Evolutionary conservation across 345 rosid species (phyloP).

Genomic region (Isatis tinctoria): DNA sequence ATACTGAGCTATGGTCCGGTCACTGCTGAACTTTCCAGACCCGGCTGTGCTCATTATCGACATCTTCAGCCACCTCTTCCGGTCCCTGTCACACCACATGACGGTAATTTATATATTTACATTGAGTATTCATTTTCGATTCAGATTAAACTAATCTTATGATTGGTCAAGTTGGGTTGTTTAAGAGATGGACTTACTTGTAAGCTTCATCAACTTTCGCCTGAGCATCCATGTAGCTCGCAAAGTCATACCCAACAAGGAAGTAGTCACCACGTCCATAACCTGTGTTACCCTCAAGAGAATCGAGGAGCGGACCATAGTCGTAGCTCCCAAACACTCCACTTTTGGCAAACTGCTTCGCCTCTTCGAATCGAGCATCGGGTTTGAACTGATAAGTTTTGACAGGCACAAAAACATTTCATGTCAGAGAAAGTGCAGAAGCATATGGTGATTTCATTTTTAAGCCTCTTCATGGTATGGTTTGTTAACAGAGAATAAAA

Average conservation of each 20-base stretch:
- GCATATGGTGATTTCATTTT: background rate
- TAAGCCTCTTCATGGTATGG: background rate
- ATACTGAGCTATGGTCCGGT: constrained; percentile 78
- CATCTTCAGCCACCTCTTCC: constrained; percentile 76
- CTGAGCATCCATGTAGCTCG: constrained; percentile 84
- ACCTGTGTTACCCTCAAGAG: constrained; percentile 89
- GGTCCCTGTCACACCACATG: constrained; percentile 52
- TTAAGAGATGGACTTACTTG: constrained; percentile 54
- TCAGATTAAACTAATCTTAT: background rate
- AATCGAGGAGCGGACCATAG: constrained; percentile 85
- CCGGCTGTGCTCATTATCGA: constrained; percentile 94
- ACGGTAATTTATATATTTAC: too few species aligned
- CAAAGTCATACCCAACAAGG: constrained; percentile 88
- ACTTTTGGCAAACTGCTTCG: constrained; percentile 77
- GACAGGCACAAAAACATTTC: background rate
- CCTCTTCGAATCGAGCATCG: constrained; percentile 94
- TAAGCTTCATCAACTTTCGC: constrained; percentile 78
- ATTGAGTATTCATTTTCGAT: background rate
- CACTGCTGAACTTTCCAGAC: constrained; percentile 89
- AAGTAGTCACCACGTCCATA: constrained; percentile 95
- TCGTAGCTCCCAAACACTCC: constrained; percentile 91
- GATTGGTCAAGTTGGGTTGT: background rate
- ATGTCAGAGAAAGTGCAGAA: constrained; percentile 1
- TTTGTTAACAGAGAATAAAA: background rate
- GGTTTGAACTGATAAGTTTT: constrained; percentile 88